Percentiles rank a stretch among this genome's conserved stretches.
Evolutionary conservation across 306 rosid genomes (phyloP).

Genomic region (Aeschynomene evenia): DNA sequence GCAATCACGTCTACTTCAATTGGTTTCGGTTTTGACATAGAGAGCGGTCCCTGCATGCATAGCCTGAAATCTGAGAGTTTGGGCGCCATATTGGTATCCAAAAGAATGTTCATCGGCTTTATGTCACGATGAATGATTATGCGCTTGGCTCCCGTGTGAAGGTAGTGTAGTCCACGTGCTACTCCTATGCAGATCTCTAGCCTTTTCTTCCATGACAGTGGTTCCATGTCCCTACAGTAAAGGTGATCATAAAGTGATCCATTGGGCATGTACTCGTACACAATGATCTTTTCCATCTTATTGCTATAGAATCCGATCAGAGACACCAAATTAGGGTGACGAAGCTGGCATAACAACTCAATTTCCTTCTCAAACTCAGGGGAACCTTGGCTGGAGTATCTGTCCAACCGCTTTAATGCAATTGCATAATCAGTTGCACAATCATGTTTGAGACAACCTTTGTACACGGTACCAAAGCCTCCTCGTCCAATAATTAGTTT

Average conservation of each 20-base stretch:
- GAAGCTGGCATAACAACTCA: conserved; percentile 20
- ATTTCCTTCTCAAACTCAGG: background rate
- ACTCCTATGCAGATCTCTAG: conserved; percentile 33
- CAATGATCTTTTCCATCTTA: conserved; percentile 13
- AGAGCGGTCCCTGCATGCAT: background rate
- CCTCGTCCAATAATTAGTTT: background rate
- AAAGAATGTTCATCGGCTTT: background rate
- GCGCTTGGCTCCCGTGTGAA: conserved; percentile 33
- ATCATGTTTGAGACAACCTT: background rate
- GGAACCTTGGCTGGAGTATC: background rate
- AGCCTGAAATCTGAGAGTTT: conserved; percentile 2
- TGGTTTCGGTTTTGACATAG: background rate
- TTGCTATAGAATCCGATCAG: conserved; percentile 18
- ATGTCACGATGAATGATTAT: background rate
- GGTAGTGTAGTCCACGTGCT: conserved; percentile 32
- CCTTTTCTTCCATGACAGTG: conserved; percentile 31
- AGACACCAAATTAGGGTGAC: background rate
- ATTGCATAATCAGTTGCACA: background rate
- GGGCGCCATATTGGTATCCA: conserved; percentile 18
- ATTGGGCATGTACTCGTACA: conserved; percentile 11
- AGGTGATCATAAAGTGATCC: conserved; percentile 3
- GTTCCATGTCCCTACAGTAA: background rate
- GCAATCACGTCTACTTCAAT: background rate
- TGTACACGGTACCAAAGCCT: background rate
- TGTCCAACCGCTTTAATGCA: background rate